Evolutionary conservation across 2,329 filamentous ascomycete genomes (phyloP).

Genomic region (Cladosporium austrohemisphaericum): DNA sequence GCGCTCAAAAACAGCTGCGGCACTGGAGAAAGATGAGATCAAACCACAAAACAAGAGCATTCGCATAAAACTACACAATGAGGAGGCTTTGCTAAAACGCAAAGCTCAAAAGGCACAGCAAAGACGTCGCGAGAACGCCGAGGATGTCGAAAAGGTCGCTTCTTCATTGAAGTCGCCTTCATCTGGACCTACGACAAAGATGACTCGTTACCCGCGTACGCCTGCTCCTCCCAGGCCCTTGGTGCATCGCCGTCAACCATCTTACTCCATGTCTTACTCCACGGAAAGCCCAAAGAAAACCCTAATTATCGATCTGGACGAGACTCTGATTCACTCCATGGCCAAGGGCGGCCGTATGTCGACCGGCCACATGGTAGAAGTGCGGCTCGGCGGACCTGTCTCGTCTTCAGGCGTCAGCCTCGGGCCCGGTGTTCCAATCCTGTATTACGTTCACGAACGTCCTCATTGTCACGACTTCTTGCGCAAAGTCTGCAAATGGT

Average conservation of each 20-base stretch:
- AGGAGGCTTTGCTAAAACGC: slow-evolving; percentile 58
- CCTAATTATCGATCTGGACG: slow-evolving; percentile 89
- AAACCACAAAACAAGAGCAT: slow-evolving; percentile 73
- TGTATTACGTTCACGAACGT: slow-evolving; percentile 98
- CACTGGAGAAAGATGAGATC: slow-evolving; percentile 55
- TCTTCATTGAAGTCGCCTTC: slow-evolving; percentile 91
- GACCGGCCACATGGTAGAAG: slow-evolving; percentile 97
- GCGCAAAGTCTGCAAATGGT: slow-evolving; percentile 93
- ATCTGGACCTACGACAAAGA: slow-evolving; percentile 51
- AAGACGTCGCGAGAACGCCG: slow-evolving; percentile 21
- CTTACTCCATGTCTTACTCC: slow-evolving; percentile 65
- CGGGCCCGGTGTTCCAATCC: slow-evolving; percentile 87
- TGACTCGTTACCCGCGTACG: slow-evolving; percentile 87
- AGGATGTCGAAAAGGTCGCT: slow-evolving; percentile 49
- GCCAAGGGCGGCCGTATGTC: slow-evolving; percentile 94
- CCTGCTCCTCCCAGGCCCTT: slow-evolving; percentile 85
- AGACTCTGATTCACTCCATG: slow-evolving; percentile 97
- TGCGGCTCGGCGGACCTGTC: slow-evolving; percentile 40
- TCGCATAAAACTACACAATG: slow-evolving; percentile 82
- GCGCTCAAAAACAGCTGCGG: slow-evolving; percentile 57
- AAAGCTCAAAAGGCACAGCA: slow-evolving; percentile 60
- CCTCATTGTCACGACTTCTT: slow-evolving; percentile 96
- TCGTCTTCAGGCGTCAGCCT: slow-evolving; percentile 36
- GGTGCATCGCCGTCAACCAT: slow-evolving; percentile 83
- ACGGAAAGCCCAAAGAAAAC: slow-evolving; percentile 75